Conservation (phyloP, 768 basidiomycete genomes). For the Hericium coralloides region DNA sequence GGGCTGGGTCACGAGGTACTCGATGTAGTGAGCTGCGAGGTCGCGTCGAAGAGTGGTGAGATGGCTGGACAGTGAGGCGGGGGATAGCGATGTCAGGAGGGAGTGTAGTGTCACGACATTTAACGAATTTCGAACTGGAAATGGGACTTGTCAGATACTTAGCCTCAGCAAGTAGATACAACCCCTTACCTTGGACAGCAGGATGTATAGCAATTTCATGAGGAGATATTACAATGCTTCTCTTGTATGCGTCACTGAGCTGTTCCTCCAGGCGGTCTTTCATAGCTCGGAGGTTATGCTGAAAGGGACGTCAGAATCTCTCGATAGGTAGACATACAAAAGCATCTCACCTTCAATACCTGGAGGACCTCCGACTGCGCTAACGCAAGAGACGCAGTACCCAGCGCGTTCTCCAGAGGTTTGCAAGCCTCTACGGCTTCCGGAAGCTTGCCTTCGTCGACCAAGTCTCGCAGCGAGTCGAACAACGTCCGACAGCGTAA, state of each 20-base stretch:
- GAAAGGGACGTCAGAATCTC: background rate
- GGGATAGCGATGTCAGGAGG: constrained; percentile 51
- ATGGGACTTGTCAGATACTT: background rate
- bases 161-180: background rate
- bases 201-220: constrained; percentile 41
- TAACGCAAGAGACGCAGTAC: constrained; percentile 41
- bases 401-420: constrained; percentile 36
- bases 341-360: constrained; percentile 49
- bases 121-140: constrained; percentile 48
- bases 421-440: constrained; percentile 45
- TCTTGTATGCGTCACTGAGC: constrained; percentile 56
- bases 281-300: constrained; percentile 49
- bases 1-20: constrained; percentile 46
- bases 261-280: constrained; percentile 62
- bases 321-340: constrained; percentile 1
- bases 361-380: constrained; percentile 39
- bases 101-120: constrained; percentile 41
- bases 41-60: constrained; percentile 60
- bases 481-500: constrained; percentile 41
- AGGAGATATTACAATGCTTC: constrained; percentile 44
- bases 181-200: constrained; percentile 36
- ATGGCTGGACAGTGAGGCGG: constrained; percentile 43
- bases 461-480: constrained; percentile 33
- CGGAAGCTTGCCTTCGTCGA: constrained; percentile 51
- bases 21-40: constrained; percentile 48